Base-by-base conservation (phyloP, 441 rosid genomes). In the Kokia cookei region DNA sequence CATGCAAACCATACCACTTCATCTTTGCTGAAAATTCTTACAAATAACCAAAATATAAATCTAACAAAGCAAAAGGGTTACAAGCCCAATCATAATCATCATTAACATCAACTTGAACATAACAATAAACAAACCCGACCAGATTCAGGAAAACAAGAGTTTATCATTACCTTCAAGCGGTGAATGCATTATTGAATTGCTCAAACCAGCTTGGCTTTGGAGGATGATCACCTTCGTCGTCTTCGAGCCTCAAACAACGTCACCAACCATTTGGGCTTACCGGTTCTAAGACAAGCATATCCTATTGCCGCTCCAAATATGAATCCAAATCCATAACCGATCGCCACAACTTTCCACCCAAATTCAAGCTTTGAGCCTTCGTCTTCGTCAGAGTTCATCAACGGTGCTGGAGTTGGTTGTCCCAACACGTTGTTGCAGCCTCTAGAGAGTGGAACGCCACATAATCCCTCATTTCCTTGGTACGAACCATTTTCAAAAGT, bases 311-410 rank as follows among this genome's bases (percentile, higher is more conserved):
- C 71, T 26, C 71, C 58, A 26, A 66, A 47, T 15, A 53, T 1
- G 50, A 69, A 69, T n/a, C 82, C 82, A 50, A 73, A 58, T n/a
- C 68, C 82, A 71, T 66, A 76, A 5, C 82, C 76, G 11, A 74
- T 73, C 24, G n/a, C 4, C 8, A 65, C 76, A 10, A 40, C 22
- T 69, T 70, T 35, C 76, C 76, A 82, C 17, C 69, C 61, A 59
- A 81, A 65, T 54, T 65, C 79, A 19, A 29, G 4, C 15, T 3
- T 22, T 5, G 69, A 32, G 8, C 7, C 71, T 5, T 63, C 66
- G 6, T 17, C 48, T 9, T 57, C 17, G 7, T 5, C 0, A 1
- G 55, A 14, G 22, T 45, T 60, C 55, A 42, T 22, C 12, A 2
- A n/a, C 19, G 48, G 45, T 5, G 50, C 53, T 12, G 22, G 40